These are phyloP conservation scores for Axilococcus clingmanii DNA, from an alignment of 139 green algal species.

Conservation along the genomic window DNA sequence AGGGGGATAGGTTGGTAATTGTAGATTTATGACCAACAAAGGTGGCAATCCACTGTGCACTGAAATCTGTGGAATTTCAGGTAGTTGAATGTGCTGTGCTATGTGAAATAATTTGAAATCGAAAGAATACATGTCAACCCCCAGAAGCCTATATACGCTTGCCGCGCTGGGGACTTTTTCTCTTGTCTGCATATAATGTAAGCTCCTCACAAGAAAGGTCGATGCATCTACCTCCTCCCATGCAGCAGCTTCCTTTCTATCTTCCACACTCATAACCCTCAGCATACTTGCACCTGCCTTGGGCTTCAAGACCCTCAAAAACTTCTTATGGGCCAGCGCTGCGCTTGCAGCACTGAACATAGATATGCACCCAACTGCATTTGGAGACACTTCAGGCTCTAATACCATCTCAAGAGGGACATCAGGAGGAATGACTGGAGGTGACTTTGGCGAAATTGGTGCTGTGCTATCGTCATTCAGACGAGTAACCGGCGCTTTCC, in stretches of 20 bases:
- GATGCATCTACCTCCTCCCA: slow-evolving; percentile 12
- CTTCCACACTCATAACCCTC: not conserved
- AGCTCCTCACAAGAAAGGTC: slow-evolving; percentile 17
- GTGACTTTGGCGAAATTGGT: too few relatives aligned
- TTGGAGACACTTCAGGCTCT: not conserved
- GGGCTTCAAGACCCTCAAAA: slow-evolving; percentile 9
- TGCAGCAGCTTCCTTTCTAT: not conserved
- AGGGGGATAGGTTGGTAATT: slow-evolving; percentile 64
- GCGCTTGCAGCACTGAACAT: slow-evolving; percentile 7
- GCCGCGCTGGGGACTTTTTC: slow-evolving; percentile 37
- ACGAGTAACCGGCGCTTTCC: too few relatives aligned
- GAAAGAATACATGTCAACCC: slow-evolving; percentile 57
- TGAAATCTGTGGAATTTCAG: slow-evolving; percentile 21
- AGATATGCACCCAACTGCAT: slow-evolving; percentile 11
- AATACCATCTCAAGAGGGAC: too few relatives aligned
- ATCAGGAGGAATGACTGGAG: too few relatives aligned
- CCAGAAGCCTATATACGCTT: slow-evolving; percentile 60
- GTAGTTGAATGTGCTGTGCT: slow-evolving; percentile 50
- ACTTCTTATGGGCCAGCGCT: not conserved
- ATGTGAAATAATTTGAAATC: slow-evolving; percentile 68
- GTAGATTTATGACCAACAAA: slow-evolving; percentile 75
- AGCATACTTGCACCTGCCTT: slow-evolving; percentile 9
- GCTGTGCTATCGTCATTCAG: too few relatives aligned
- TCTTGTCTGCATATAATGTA: slow-evolving; percentile 35
- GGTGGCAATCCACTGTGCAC: slow-evolving; percentile 39